phyloP scores from a whole-genome alignment of 1,284 basidiomycete genomes.

The Trichosporon coremiiforme region DNA sequence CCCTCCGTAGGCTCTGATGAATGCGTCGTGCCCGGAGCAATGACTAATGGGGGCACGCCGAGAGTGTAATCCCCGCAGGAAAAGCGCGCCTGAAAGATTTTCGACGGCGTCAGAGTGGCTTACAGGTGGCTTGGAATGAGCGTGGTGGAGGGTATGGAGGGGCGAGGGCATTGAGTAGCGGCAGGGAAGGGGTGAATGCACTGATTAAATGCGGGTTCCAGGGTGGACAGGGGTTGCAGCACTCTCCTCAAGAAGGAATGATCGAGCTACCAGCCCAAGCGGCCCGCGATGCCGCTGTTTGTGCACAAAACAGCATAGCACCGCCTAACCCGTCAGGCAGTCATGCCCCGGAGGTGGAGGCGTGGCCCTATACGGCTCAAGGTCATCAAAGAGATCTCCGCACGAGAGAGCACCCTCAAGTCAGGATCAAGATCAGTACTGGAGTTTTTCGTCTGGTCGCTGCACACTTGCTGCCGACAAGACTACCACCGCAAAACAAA shows the following conservation, averaged over 20 bases:
- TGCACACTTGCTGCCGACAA: too few species aligned
- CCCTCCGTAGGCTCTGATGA: background rate
- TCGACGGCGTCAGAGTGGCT: background rate
- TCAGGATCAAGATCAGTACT: background rate
- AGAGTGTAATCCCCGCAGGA: background rate
- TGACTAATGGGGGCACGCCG: slow-evolving; percentile 1
- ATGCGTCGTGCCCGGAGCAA: background rate
- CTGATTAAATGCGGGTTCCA: slow-evolving; percentile 6
- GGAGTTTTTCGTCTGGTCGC: too few species aligned
- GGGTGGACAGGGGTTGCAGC: background rate
- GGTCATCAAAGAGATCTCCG: background rate
- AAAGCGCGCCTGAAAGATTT: background rate
- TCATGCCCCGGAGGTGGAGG: background rate
- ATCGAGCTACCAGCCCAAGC: background rate
- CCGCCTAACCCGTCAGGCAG: too few species aligned
- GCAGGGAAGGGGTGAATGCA: background rate
- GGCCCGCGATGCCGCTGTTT: too few species aligned
- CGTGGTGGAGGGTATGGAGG: background rate
- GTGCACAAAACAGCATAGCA: too few species aligned
- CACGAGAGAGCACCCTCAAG: background rate
- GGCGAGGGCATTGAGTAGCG: background rate
- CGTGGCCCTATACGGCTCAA: too few species aligned
- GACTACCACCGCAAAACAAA: background rate
- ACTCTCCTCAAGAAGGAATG: background rate
- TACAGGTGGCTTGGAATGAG: background rate